Evolutionary conservation across 148 eudicot genomes (phyloP).

Genomic region (Arctostaphylos glauca): DNA sequence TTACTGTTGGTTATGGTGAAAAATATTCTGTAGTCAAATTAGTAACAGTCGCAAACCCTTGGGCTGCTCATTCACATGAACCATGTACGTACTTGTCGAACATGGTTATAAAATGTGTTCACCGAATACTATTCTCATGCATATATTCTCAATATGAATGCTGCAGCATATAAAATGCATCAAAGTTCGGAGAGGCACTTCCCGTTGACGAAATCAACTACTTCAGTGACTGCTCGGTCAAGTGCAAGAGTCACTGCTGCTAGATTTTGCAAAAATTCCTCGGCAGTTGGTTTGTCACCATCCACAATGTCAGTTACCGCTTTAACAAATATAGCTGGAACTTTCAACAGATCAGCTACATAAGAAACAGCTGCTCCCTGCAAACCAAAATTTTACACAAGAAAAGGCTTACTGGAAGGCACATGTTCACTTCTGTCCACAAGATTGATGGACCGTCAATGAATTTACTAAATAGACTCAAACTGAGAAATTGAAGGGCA

Average conservation of each 20-base stretch:
- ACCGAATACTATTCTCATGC: neutral
- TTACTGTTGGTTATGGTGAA: neutral
- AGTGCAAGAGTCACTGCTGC: slow-evolving; percentile 69
- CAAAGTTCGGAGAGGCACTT: slow-evolving; percentile 71
- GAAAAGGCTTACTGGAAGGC: neutral
- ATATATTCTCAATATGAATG: neutral
- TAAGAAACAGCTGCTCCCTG: slow-evolving; percentile 98
- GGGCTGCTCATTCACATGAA: neutral
- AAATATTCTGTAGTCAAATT: neutral
- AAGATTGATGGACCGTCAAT: neutral
- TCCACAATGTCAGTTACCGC: slow-evolving; percentile 94
- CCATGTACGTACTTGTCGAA: neutral
- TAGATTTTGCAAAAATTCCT: slow-evolving; percentile 82
- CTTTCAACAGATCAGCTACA: slow-evolving; percentile 81
- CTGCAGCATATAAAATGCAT: slow-evolving; percentile 12
- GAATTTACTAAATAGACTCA: neutral
- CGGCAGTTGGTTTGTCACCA: slow-evolving; percentile 85
- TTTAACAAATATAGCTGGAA: slow-evolving; percentile 80
- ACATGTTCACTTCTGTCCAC: neutral
- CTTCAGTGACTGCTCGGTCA: slow-evolving; percentile 54
- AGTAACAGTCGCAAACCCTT: neutral
- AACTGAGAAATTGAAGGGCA: no score
- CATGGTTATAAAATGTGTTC: neutral
- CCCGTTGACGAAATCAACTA: slow-evolving; percentile 70
- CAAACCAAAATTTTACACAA: slow-evolving; percentile 19